Base-by-base conservation (phyloP, 2,329 filamentous ascomycete species). In the Sporothrix protearum region DNA sequence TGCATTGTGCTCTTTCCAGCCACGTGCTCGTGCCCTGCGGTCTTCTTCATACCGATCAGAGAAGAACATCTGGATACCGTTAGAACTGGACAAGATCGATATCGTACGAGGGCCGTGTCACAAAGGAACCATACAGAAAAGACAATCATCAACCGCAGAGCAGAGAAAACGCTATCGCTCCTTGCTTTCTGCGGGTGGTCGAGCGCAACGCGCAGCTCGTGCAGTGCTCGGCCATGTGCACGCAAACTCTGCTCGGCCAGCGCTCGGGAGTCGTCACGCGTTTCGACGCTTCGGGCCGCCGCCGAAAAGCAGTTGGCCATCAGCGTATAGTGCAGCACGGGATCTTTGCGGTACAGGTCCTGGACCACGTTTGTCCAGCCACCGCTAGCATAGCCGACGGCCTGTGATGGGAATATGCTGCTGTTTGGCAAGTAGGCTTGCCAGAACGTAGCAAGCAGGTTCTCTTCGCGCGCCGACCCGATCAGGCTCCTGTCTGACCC, bases 111-210 rank as follows among this genome's bases (percentile, higher is more conserved):
- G 22, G 12, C 25, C n/a, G n/a, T n/a, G 33, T 49, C 6, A 39
- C 10, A 19, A 71, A 36, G 2, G 33, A 71, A 66, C 73, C 73
- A 3, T 39, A 75, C 74, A n/a, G 75, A 74, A 70, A 74, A 76
- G 12, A 75, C 71, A 71, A 75, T 76, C 75, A 76, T 76, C 5
- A 76, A 68, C 4, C 75, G 72, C 69, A 73, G 70, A 0, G 76
- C 74, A 1, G 75, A 69, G 8, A 76, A 73, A 9, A 75, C 73
- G 19, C 71, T 69, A 49, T 76, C 76, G 59, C 74, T 75, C 39
- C 64, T 63, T 14, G 71, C 73, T 19, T 71, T 72, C 2, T 71
- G 30, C 2, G 71, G 71, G 16, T 71, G 12, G 45, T 71, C 47
- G n/a, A 76, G 73, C 6, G 74, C 74, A 2, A 70, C 39, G 5